Base-by-base conservation (phyloP, 2,329 filamentous ascomycete genomes). In the Calycina marina region DNA sequence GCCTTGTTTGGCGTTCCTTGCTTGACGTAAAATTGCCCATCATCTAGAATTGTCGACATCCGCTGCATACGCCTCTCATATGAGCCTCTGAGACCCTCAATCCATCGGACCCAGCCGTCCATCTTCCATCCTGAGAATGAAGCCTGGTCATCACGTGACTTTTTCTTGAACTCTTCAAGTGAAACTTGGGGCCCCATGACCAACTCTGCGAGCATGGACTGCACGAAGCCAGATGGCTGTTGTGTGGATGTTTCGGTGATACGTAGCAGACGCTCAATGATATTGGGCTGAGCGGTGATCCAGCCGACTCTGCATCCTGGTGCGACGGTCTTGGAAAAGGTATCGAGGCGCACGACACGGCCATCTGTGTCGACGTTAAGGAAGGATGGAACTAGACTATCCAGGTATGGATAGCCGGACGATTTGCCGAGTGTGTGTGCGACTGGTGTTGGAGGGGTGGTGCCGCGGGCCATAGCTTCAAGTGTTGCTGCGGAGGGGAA, bases 311-410 rank as follows among this genome's bases (percentile, higher is more conserved):
- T 75, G 50, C 83, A 92, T 2, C 88, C 88, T 0, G 88, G 88
- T 0, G 85, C 85, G 12, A 93, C 69, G 0, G 83, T 92, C 59
- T 96, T 94, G 49, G 81, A 90, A 55, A 94, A 94, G 1, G 86
- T 93, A 54, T 94, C 88, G 3, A 94, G 67, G 28, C 86, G 77
- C 36, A 94, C 67, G 25, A 94, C 86, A 20, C 88, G 77, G 36
- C 88, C 88, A 46, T 93, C 80, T 13, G 70, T 69, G 51, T 94
- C 88, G 35, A 94, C 54, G 40, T 67, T 77, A 26, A 94, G 61
- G 54, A 82, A 93, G 1, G 81, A 90, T 0, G 84, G 85, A 3
- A 77, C 72, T 8, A 94, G 69, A 2, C 77, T 82, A 58, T 93
- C 84, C 34, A 94, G 61, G 57, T 86, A 94, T 1, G 67, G 60